phyloP scores from a whole-genome alignment of 495 filamentous ascomycete species.

The Daldinia childiae region DNA sequence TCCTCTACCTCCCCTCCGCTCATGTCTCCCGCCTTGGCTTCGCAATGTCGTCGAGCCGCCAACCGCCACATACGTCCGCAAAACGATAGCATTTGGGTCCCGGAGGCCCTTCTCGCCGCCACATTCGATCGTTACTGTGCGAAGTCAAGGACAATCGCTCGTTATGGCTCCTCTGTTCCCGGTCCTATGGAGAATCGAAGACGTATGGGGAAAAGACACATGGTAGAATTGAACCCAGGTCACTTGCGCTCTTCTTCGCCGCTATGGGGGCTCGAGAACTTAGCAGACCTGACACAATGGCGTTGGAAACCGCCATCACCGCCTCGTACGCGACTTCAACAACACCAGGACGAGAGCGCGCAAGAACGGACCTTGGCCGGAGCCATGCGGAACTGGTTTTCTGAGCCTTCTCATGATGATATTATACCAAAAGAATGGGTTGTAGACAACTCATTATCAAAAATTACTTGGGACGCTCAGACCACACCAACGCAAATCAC shows the following conservation, averaged over 20 bases:
- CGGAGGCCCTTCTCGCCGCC: conserved; percentile 52
- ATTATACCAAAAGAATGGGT: too few relatives aligned
- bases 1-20: conserved; percentile 20
- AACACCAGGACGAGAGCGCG: background rate
- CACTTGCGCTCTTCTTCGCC: conserved; percentile 48
- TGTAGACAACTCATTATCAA: background rate
- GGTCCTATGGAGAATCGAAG: conserved; percentile 64
- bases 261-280: conserved; percentile 52
- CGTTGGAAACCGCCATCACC: conserved; percentile 58
- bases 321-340: conserved; percentile 10
- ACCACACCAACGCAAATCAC: conserved; percentile 24
- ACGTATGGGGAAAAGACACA: conserved; percentile 60
- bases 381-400: conserved; percentile 7
- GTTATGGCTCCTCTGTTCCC: conserved; percentile 47
- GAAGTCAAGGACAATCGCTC: conserved; percentile 34
- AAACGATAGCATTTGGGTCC: conserved; percentile 55
- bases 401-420: background rate
- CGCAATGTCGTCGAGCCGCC: conserved; percentile 54
- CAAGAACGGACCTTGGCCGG: background rate
- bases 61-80: conserved; percentile 47
- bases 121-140: conserved; percentile 54
- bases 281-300: conserved; percentile 57
- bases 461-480: conserved; percentile 17
- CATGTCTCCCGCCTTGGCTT: conserved; percentile 50
- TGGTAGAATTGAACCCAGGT: conserved; percentile 55